Conservation (phyloP, 352 stramenopile genomes). For the Pythium sukuiense region DNA sequence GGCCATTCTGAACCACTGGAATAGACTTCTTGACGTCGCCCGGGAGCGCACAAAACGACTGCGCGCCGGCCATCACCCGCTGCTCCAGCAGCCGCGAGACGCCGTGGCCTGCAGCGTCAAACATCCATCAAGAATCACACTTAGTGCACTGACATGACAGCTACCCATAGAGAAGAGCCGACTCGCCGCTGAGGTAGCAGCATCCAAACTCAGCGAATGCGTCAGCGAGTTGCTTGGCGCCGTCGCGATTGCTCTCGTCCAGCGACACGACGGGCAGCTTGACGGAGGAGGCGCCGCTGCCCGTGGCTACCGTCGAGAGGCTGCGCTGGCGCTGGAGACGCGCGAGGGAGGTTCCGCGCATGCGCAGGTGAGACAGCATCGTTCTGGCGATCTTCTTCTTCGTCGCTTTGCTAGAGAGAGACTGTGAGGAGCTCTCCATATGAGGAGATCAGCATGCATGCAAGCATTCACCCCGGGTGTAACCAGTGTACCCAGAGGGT, state of each 20-base stretch:
- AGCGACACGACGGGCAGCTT: conserved; percentile 50
- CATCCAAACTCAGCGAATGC: conserved; percentile 73
- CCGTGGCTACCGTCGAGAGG: conserved; percentile 1
- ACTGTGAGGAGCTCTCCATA: neutral
- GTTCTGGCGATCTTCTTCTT: neutral
- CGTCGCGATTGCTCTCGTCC: conserved; percentile 38
- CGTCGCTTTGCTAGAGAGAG: neutral
- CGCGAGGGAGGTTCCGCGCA: neutral
- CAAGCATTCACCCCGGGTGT: neutral
- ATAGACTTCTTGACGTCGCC: conserved; percentile 51
- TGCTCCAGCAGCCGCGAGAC: conserved; percentile 48
- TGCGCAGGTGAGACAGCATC: conserved; percentile 1
- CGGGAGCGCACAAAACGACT: conserved; percentile 61
- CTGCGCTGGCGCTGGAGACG: neutral
- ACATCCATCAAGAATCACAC: neutral
- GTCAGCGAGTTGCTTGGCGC: conserved; percentile 42
- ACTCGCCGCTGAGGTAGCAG: conserved; percentile 60
- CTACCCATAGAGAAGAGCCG: neutral
- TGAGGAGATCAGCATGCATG: neutral
- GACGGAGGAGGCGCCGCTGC: conserved; percentile 11
- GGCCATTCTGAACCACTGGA: conserved; percentile 55
- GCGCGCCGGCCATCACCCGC: conserved; percentile 52
- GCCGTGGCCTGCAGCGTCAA: conserved; percentile 39
- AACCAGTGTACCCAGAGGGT: neutral
- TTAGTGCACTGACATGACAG: neutral